Percentiles rank a stretch among this genome's conserved stretches.
Conservation (phyloP, 208 protist genomes). For the Trypanosoma congolense region DNA sequence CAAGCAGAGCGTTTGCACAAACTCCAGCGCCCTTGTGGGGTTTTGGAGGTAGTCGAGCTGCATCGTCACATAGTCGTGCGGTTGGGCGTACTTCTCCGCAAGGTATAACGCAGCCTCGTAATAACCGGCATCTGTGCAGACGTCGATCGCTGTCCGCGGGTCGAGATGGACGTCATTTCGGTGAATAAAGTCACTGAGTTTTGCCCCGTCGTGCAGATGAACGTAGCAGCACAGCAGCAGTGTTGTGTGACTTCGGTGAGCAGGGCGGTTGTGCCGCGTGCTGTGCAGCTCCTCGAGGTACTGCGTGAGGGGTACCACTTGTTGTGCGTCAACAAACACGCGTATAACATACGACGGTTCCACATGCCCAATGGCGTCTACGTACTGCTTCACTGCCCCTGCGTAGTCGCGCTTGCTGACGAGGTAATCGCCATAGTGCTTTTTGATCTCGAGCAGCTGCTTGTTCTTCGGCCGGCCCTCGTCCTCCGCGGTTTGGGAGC, state of each 20-base stretch:
- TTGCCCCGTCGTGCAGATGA: constrained; percentile 88
- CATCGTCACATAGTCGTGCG: constrained; percentile 87
- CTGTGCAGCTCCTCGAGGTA: constrained; percentile 91
- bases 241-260: constrained; percentile 94
- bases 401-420: constrained; percentile 74
- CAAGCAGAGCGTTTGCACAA: constrained; percentile 73
- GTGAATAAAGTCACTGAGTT: constrained; percentile 90
- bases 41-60: constrained; percentile 74
- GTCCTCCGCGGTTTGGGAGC: constrained; percentile 14
- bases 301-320: constrained; percentile 90
- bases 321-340: constrained; percentile 92
- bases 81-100: constrained; percentile 69
- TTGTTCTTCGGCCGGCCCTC: constrained; percentile 20
- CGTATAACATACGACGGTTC: constrained; percentile 97
- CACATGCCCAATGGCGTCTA: constrained; percentile 89
- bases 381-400: constrained; percentile 92
- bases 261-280: constrained; percentile 40
- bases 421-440: constrained; percentile 93
- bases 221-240: constrained; percentile 97
- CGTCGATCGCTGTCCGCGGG: constrained; percentile 91
- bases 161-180: constrained; percentile 89
- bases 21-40: constrained; percentile 53
- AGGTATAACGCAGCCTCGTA: constrained; percentile 85
- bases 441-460: constrained; percentile 89
- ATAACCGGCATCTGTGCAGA: constrained; percentile 90